Evolutionary conservation across 116 monocot species (phyloP), one percentile per base, ranked within the genome.

Genomic region (Zostera marina): DNA sequence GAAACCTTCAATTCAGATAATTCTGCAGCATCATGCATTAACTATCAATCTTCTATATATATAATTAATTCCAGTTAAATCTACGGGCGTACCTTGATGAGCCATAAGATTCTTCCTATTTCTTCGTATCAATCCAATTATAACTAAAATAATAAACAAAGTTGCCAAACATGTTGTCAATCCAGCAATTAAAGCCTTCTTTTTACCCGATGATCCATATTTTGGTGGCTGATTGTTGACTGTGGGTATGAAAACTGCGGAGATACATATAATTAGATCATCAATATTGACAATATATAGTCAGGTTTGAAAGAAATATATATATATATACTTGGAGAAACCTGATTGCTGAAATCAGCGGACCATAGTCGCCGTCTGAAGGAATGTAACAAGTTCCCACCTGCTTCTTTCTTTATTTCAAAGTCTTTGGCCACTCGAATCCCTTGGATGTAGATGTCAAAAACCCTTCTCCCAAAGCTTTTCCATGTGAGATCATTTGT

Each of bases 391-490:
- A 52, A 41, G 63, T 64, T 40, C 63, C 70, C 45, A 25, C 43
- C 62, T 2, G 42, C 55, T 44, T 60, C 52, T 15, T 62, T 70
- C 20, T 65, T 72, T 21, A 80, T 69, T 47, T 80, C 72, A 56
- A 80, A 69, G 46, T 80, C 68, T 45, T 76, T 63, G 24, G 58
- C 68, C 23, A 20, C 52, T n/a, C 52, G 53, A 45, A 15, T 51
- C 8, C 68, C 68, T 61, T 32, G 32, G 32, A 32, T 32, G 32
- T 32, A 32, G 5, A 32, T 32, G 5, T 32, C 32, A 5, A 32
- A 32, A 32, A 32, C 58, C 38, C 79, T 74, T 60, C 74, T 76
- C 56, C 87, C 87, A 20, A 77, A 32, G 62, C 82, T 79, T 47
- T 67, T 22, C 82, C 82, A 87, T 9, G 70, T 75, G 26, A 51